phyloP scores from a whole-genome alignment of 352 stramenopile species.

The Aphanomyces euteiches region DNA sequence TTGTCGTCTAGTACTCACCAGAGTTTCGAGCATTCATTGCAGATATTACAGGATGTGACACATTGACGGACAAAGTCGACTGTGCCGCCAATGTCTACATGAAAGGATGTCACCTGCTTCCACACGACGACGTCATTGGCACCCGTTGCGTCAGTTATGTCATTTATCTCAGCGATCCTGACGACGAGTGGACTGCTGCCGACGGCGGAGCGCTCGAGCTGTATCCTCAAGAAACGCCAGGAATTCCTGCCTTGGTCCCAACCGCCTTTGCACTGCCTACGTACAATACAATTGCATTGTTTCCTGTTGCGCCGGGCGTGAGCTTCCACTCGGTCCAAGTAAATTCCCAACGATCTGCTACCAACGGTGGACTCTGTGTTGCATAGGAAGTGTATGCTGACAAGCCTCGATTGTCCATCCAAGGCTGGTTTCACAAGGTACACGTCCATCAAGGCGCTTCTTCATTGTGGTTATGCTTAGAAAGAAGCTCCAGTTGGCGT shows the following conservation, averaged over 20 bases:
- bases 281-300: slow-evolving; percentile 89
- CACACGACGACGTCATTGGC: slow-evolving; percentile 92
- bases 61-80: slow-evolving; percentile 72
- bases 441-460: not conserved
- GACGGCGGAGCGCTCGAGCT: slow-evolving; percentile 87
- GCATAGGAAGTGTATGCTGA: slow-evolving; percentile 76
- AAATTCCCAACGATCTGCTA: not conserved
- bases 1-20: slow-evolving; percentile 54
- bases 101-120: slow-evolving; percentile 87
- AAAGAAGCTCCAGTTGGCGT: slow-evolving; percentile 32
- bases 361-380: not conserved
- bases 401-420: slow-evolving; percentile 78
- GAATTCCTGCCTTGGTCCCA: slow-evolving; percentile 36
- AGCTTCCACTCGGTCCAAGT: slow-evolving; percentile 87
- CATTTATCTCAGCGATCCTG: slow-evolving; percentile 86
- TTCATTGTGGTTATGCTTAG: slow-evolving; percentile 24
- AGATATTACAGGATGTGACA: slow-evolving; percentile 48
- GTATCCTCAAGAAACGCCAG: slow-evolving; percentile 51
- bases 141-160: slow-evolving; percentile 89
- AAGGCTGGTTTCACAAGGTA: slow-evolving; percentile 61
- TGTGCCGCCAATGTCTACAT: slow-evolving; percentile 88
- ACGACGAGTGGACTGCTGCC: slow-evolving; percentile 63
- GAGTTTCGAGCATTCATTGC: slow-evolving; percentile 80
- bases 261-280: slow-evolving; percentile 48
- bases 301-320: slow-evolving; percentile 78